A percentile compares a stretch with the other conserved stretches of the same genome.
phyloP scores from a whole-genome alignment of 2,329 filamentous ascomycete species.

The Helminthosporium solani region DNA sequence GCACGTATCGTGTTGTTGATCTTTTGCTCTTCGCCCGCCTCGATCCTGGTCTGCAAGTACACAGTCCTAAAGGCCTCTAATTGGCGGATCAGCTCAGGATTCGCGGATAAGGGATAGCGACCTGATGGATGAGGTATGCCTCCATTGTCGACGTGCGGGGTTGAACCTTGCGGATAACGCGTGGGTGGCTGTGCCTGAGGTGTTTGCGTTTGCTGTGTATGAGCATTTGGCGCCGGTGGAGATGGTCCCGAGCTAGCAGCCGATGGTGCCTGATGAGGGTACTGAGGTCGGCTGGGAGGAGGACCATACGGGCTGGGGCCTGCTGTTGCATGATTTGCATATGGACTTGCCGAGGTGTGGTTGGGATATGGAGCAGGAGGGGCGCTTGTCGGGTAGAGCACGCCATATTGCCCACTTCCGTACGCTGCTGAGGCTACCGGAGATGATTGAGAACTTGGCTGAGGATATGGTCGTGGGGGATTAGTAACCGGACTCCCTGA shows the following conservation, averaged over 20 bases:
- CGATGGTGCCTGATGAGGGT: constrained; percentile 9
- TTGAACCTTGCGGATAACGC: constrained; percentile 1
- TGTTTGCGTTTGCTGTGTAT: constrained; percentile 11
- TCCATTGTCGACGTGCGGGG: constrained; percentile 7
- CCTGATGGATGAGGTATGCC: constrained; percentile 24
- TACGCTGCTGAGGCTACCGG: constrained; percentile 22
- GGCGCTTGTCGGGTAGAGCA: constrained; percentile 34
- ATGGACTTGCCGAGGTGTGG: constrained; percentile 23
- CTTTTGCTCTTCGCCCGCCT: constrained; percentile 29
- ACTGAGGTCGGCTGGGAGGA: constrained; percentile 27
- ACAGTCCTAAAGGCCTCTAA: constrained; percentile 37
- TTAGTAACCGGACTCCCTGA: constrained; percentile 28
- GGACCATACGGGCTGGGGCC: constrained; percentile 32
- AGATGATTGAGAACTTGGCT: constrained; percentile 26
- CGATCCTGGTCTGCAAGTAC: constrained; percentile 27
- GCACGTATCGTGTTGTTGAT: constrained; percentile 38
- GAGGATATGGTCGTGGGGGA: constrained; percentile 35
- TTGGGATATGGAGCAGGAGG: constrained; percentile 26
- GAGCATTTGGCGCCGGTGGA: constrained; percentile 14
- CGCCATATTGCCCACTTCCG: constrained; percentile 36
- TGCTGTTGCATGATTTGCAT: constrained; percentile 31
- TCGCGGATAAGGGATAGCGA: constrained; percentile 31
- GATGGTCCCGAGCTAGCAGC: constrained; percentile 11
- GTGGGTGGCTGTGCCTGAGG: constrained; percentile 8
- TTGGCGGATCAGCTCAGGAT: constrained; percentile 32